Base-by-base conservation (phyloP, 371 early-diverging fungal genomes). In the Parasitella parasitica region DNA sequence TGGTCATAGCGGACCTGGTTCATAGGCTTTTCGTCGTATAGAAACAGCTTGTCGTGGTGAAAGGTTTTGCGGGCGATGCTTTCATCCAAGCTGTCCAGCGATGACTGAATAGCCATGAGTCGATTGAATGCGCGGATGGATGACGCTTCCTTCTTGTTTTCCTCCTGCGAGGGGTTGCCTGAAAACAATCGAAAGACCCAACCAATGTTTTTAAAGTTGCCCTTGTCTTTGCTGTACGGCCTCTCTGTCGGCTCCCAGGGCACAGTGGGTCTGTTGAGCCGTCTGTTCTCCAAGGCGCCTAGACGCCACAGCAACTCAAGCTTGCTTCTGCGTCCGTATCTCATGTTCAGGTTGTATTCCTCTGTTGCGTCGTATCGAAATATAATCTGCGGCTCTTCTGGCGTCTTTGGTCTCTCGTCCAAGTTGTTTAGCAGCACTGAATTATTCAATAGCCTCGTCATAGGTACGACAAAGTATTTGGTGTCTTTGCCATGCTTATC, bases 251-350 rank as follows among this genome's bases (percentile, higher is more conserved):
- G 72, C 50, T 88, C 88, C 88, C 88, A 88, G 7, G 86, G 85
- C 5, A 88, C 85, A 0, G 82, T 79, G 2, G 86, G 84, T 57
- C 81, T 71, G 54, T 83, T 84, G n/a, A 86, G 57, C 22, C 81
- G 75, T 28, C 81, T 72, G 32, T 77, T 76, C 43, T 85, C 84
- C 57, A 85, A 59, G 20, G 87, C 87, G 7, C 89, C 89, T 20
- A 89, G 61, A 49, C 86, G 70, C 87, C 88, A 87, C 20, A 89
- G 60, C 34, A 89, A 58, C 54, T 89, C 89, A 32, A 88, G 59
- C 83, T 89, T 89, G 63, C 88, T 87, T 57, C 89, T 81, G 26
- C 89, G 76, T 12, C 89, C 89, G 59, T 89, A 89, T 22, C 89
- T 74, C 89, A 89, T 88, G 57, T 86, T 81, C 20, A 82, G 64